Base-by-base conservation (phyloP, 176 grass and related monocot genomes). In the Musa itinerans region DNA sequence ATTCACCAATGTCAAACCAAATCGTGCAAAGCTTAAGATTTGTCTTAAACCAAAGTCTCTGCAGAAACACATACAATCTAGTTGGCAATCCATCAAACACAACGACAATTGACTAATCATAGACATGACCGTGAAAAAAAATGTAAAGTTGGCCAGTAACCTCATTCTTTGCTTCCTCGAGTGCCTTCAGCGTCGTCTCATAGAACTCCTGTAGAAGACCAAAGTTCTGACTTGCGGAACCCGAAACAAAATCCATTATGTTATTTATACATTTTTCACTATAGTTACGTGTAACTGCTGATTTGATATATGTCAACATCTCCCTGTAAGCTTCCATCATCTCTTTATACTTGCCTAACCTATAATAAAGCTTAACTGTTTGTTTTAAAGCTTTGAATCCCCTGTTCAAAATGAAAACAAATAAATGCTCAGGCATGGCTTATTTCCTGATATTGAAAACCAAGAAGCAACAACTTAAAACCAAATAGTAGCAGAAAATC, bases 221-320 rank as follows among this genome's bases (percentile, higher is more conserved):
- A 25, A 99, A 99, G 82, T 99, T 93, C 73, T 93, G 90, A 78
- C 90, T 91, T 65, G 95, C 95, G 19, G 95, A 99, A 76, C 95
- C 95, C 50, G 95, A 99, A 81, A 99, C 86, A 82, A 94, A 99
- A 83, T 99, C 95, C 95, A 99, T 99, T 71, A 99, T 99, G 82
- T 94, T 99, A 79, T 99, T 99, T 86, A 99, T 99, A 80, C 95
- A 94, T 84, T 99, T 99, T 84, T 99, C 95, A 11, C 95, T 99
- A 83, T 99, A 99, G 73, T 99, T 99, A 73, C 95, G 82, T 63
- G 95, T 99, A 34, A 99, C 95, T 49, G 95, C 90, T 75, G 95
- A 94, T 80, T 94, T 99, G 71, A 99, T 94, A 75, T 99, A 99
- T 76, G 90, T 99, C 43, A 99, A 81, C 95, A 99, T 99, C 81